A percentile compares a stretch with the other conserved stretches of the same genome.
phyloP scores from a whole-genome alignment of 176 grass and related monocot species.

The Zizania latifolia region DNA sequence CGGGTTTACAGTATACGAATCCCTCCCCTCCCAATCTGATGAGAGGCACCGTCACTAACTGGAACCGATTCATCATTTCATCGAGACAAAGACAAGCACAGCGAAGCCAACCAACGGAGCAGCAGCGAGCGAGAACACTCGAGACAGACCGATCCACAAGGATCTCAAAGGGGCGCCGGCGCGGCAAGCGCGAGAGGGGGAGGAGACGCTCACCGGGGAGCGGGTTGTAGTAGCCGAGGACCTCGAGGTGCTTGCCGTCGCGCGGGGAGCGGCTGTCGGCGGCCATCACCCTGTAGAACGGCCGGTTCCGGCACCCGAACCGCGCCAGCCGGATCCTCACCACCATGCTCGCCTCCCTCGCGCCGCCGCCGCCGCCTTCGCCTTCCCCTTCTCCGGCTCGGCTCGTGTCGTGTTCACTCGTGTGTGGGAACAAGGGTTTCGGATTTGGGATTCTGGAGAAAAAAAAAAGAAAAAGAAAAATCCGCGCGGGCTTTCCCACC shows the following conservation, averaged over 20 bases:
- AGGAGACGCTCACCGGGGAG: constrained; percentile 36
- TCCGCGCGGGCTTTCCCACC: background rate
- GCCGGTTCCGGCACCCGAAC: constrained; percentile 68
- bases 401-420: no score
- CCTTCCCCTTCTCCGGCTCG: constrained; percentile 10
- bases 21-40: background rate
- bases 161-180: background rate
- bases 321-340: constrained; percentile 66
- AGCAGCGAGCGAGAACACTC: no score
- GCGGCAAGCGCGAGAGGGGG: background rate
- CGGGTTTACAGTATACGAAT: background rate
- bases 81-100: background rate
- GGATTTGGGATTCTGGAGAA: background rate
- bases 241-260: constrained; percentile 84
- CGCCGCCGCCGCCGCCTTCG: background rate
- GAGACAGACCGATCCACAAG: background rate
- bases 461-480: no score
- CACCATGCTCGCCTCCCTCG: constrained; percentile 56
- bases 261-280: constrained; percentile 69
- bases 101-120: background rate
- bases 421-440: constrained; percentile 7
- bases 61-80: background rate
- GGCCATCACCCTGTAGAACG: constrained; percentile 83
- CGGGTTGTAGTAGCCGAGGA: constrained; percentile 88
- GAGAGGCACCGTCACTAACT: no score